phyloP scores from a whole-genome alignment of 176 grass and related monocot species.

The Bonia amplexicaulis region DNA sequence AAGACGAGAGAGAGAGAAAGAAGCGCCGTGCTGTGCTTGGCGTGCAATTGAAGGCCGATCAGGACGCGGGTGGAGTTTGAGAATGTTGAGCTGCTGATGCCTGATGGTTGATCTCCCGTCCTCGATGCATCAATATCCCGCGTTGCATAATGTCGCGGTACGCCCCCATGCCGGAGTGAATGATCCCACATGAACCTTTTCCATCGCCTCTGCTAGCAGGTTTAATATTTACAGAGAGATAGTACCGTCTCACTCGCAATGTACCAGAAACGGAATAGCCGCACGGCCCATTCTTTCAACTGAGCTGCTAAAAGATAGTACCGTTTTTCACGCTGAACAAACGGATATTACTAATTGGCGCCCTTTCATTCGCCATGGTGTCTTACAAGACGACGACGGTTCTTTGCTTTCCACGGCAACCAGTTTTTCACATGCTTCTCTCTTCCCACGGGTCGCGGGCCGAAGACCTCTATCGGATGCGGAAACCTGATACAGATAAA shows the following conservation, averaged over 20 bases:
- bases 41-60: too few species aligned
- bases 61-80: neutral
- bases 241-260: neutral
- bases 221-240: too few species aligned
- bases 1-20: neutral
- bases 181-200: neutral
- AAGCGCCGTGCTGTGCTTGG: too few species aligned
- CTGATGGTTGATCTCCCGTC: neutral
- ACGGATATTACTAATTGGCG: too few species aligned
- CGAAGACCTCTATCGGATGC: too few species aligned
- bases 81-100: neutral
- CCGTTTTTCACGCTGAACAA: neutral
- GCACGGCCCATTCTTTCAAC: neutral
- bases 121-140: neutral
- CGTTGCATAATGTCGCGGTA: neutral
- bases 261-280: neutral
- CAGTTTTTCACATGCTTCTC: too few species aligned
- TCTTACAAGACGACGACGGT: neutral
- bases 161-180: neutral
- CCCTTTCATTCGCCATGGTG: neutral
- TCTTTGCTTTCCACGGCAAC: too few species aligned
- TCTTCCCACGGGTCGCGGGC: too few species aligned
- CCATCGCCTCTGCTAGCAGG: neutral
- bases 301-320: neutral
- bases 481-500: too few species aligned